Percentiles rank a stretch among this genome's conserved stretches.
These are phyloP conservation scores for Nitzschia inconspicua DNA, from an alignment of 108 stramenopile genomes.

Conservation along the genomic window DNA sequence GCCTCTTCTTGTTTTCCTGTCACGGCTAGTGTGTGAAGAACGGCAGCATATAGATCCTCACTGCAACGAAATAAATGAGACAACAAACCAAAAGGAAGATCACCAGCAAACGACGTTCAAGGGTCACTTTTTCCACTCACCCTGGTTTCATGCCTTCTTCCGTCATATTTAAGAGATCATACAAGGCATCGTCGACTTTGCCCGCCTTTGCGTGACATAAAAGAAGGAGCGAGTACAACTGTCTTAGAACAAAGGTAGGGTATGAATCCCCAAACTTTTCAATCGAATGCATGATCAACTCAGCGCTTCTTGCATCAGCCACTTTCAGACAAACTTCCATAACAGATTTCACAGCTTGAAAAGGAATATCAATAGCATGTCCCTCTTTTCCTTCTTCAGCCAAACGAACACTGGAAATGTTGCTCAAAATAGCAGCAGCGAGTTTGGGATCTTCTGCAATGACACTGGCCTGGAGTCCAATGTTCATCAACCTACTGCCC, in stretches of 20 bases:
- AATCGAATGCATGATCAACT: constrained; percentile 1
- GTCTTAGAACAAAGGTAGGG: constrained; percentile 1
- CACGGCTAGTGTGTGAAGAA: constrained; percentile 24
- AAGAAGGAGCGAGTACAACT: constrained; percentile 13
- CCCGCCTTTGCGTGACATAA: constrained; percentile 10
- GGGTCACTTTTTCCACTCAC: background rate
- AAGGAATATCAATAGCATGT: background rate
- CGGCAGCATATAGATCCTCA: constrained; percentile 22
- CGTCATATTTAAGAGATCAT: constrained; percentile 13
- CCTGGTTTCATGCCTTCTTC: constrained; percentile 8
- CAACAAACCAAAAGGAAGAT: background rate
- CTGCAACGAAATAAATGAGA: background rate
- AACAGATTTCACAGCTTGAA: constrained; percentile 1
- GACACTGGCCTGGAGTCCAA: constrained; percentile 25
- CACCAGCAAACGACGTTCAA: background rate
- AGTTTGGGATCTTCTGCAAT: constrained; percentile 43
- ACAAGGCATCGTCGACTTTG: constrained; percentile 13
- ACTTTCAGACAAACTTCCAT: constrained; percentile 14
- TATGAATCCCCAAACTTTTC: constrained; percentile 7
- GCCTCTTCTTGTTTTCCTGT: constrained; percentile 9
- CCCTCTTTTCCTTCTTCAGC: background rate
- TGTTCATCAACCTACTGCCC: constrained; percentile 11
- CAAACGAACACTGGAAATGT: background rate
- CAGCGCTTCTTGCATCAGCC: constrained; percentile 4
- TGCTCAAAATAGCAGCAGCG: constrained; percentile 34